Base-by-base conservation (phyloP, 78 protist species). In the Dictyostelium capitatum region DNA sequence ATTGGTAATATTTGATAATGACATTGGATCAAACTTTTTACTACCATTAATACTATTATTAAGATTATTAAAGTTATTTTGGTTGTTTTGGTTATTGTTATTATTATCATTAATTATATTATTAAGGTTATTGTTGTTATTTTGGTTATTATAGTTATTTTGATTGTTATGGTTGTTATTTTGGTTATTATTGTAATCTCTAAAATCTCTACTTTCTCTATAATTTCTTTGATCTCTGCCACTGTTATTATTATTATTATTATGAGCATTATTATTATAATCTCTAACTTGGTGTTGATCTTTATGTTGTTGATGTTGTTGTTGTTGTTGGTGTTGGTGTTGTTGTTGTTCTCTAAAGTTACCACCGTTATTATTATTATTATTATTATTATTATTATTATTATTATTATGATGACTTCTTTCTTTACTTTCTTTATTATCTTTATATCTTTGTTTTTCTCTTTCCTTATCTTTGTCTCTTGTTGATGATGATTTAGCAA, bases 11-110 rank as follows among this genome's bases (percentile, higher is more conserved):
- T 37, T 84, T 59, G 91, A 84, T 41, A 84, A 50, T 43, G 91
- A 84, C 91, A 84, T 84, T 54, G 91, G 91, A 57, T 84, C 69
- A 74, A 56, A 72, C 43, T 25, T 32, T 17, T 17, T 51, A 28
- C 41, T 51, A 28, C 41, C 53, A 23, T n/a, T 47, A n/a, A 15
- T 32, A 67, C 15, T 67, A 12, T 14, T 64, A 28, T 64, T 64
- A 64, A n/a, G 20, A 57, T 19, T 81, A 32, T 48, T 59, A 48
- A 64, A n/a, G 47, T 17, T 59, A 3, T 41, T 56, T 11, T 20
- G 10, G n/a, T 6, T 67, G 32, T 67, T 37, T 12, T 67, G 28
- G 32, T 67, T 64, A 64, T 67, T 67, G 43, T 67, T 67, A 32
- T 11, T 8, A 0, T 3, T 47, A 43, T 80, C 62, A 15, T 12